Conservation (phyloP, 768 basidiomycete species). For the Rhodosporidiobolus sp. region DNA sequence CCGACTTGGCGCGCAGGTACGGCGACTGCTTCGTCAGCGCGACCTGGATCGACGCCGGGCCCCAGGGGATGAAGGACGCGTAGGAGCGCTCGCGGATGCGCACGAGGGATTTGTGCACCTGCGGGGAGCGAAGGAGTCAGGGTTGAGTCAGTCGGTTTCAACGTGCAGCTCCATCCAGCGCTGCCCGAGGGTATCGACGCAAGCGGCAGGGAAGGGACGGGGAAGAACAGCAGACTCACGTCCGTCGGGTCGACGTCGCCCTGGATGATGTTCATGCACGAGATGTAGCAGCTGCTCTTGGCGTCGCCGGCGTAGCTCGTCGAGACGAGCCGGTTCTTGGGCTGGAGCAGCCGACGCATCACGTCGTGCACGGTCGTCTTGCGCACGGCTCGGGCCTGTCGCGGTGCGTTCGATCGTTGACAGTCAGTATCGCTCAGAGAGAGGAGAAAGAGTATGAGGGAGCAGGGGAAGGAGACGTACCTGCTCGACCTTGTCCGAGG, state of each 20-base stretch:
- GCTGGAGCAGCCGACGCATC: conserved; percentile 94
- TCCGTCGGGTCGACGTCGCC: conserved; percentile 98
- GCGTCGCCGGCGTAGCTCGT: conserved; percentile 86
- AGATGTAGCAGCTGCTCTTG: conserved; percentile 71
- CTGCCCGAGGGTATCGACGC: too few species aligned
- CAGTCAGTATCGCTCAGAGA: not conserved
- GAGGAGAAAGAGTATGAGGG: not conserved
- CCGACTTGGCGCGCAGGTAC: conserved; percentile 55
- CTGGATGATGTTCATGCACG: conserved; percentile 96
- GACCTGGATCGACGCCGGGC: conserved; percentile 96
- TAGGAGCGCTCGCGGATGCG: conserved; percentile 94
- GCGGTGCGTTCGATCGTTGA: too few species aligned
- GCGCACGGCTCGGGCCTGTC: conserved; percentile 86
- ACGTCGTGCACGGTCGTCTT: conserved; percentile 97
- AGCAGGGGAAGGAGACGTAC: conserved; percentile 51
- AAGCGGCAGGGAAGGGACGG: too few species aligned
- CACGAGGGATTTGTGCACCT: conserved; percentile 96
- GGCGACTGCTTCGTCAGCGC: conserved; percentile 87
- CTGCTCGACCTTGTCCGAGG: conserved; percentile 93
- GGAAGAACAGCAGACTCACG: conserved; percentile 53
- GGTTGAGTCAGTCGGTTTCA: not conserved
- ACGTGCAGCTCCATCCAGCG: too few species aligned
- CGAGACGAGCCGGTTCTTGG: conserved; percentile 97
- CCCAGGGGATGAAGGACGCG: conserved; percentile 99
- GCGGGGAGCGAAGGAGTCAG: not conserved